phyloP scores from a whole-genome alignment of 768 basidiomycete genomes.

The Serendipita sp. region DNA sequence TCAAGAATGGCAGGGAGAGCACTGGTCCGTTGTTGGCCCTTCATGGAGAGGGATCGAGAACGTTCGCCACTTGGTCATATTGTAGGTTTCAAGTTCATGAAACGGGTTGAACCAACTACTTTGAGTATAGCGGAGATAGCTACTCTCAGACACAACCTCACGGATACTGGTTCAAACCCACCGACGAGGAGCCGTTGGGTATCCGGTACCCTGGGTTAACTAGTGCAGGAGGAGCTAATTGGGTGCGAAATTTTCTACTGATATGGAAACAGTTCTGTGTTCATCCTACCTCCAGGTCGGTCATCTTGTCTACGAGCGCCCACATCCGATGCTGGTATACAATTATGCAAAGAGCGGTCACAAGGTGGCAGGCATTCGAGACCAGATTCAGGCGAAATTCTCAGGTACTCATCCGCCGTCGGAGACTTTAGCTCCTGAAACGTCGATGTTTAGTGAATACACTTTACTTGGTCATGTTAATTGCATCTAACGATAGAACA shows the following conservation, averaged over 20 bases:
- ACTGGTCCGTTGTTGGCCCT: constrained; percentile 9
- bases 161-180: constrained; percentile 20
- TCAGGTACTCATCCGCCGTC: constrained; percentile 20
- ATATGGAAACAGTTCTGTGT: constrained; percentile 3
- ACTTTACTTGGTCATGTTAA: neutral
- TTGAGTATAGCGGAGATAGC: constrained; percentile 39
- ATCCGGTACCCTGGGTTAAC: constrained; percentile 33
- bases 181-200: constrained; percentile 30
- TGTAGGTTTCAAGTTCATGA: constrained; percentile 25
- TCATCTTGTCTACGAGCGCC: constrained; percentile 17
- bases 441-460: constrained; percentile 29
- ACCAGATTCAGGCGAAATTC: constrained; percentile 28
- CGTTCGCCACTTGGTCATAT: constrained; percentile 32
- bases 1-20: neutral
- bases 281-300: constrained; percentile 12
- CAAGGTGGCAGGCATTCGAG: constrained; percentile 18
- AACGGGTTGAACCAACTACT: neutral
- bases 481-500: neutral
- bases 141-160: constrained; percentile 30
- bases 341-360: constrained; percentile 33
- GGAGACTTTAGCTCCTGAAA: constrained; percentile 26
- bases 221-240: constrained; percentile 38
- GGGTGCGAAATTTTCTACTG: constrained; percentile 35
- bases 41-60: constrained; percentile 29
- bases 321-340: constrained; percentile 32